These are phyloP conservation scores for Citrullus mucosospermus DNA, from an alignment of 306 rosid genomes.

Conservation along the genomic window DNA sequence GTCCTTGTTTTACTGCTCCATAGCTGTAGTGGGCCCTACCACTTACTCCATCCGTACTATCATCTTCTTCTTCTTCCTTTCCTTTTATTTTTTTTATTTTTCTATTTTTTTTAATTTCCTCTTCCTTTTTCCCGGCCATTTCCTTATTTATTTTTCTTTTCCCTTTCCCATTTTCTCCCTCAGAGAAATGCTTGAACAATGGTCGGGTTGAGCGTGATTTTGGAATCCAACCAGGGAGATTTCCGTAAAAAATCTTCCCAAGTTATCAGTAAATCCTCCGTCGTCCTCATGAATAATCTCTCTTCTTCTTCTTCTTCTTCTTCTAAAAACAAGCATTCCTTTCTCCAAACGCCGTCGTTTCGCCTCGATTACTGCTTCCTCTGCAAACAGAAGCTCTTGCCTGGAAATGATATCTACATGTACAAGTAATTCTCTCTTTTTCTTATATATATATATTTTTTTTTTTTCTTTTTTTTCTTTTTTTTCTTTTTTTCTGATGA, in stretches of 20 bases:
- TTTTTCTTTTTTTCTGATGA: neutral
- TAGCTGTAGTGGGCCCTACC: constrained; percentile 70
- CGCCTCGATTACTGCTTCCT: constrained; percentile 64
- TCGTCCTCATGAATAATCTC: neutral
- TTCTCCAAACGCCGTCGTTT: neutral
- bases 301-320: no score
- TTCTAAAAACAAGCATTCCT: neutral
- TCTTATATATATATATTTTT: no score
- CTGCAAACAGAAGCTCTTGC: constrained; percentile 49
- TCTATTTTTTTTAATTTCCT: neutral
- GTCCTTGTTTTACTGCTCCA: constrained; percentile 46
- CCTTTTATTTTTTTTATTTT: neutral
- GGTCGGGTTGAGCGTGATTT: constrained; percentile 72
- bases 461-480: neutral
- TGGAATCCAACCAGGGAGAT: constrained; percentile 41
- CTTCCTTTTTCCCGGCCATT: neutral
- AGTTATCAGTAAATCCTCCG: constrained; percentile 55
- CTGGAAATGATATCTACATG: constrained; percentile 90
- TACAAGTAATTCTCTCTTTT: constrained; percentile 46
- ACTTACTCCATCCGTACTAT: constrained; percentile 1
- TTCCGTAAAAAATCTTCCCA: constrained; percentile 17
- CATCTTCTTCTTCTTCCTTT: neutral
- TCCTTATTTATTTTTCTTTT: constrained; percentile 18
- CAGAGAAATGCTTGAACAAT: neutral
- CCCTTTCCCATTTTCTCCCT: neutral